phyloP scores from a whole-genome alignment of 192 early-diverging fungal genomes.

The Martensiomyces pterosporus region DNA sequence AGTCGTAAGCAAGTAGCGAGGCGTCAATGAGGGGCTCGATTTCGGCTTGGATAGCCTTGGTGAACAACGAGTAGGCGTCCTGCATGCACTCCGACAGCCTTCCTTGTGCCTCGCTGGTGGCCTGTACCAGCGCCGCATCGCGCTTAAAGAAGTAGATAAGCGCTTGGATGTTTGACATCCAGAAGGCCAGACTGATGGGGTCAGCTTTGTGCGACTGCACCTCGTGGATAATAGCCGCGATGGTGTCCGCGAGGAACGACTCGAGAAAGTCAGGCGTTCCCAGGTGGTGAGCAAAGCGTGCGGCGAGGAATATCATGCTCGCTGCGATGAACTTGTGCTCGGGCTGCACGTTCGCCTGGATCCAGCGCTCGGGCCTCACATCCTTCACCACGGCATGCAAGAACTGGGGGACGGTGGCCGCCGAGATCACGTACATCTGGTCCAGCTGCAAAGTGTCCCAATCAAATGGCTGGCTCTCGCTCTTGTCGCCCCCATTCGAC shows the following conservation, averaged over 20 bases:
- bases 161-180: slow-evolving; percentile 81
- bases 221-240: slow-evolving; percentile 55
- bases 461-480: slow-evolving; percentile 52
- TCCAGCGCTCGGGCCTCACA: slow-evolving; percentile 59
- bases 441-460: slow-evolving; percentile 80
- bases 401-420: slow-evolving; percentile 64
- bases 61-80: slow-evolving; percentile 63
- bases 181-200: slow-evolving; percentile 65
- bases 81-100: slow-evolving; percentile 77
- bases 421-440: slow-evolving; percentile 96
- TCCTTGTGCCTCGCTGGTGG: slow-evolving; percentile 70
- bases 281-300: slow-evolving; percentile 84
- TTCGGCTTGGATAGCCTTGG: slow-evolving; percentile 59
- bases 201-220: slow-evolving; percentile 52
- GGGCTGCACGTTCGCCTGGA: slow-evolving; percentile 15
- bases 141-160: slow-evolving; percentile 85
- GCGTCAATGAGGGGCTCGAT: slow-evolving; percentile 64
- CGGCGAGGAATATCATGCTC: slow-evolving; percentile 82
- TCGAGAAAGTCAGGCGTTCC: slow-evolving; percentile 69
- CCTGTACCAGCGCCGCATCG: slow-evolving; percentile 68
- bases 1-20: slow-evolving; percentile 65
- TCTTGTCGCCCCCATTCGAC: slow-evolving; percentile 35
- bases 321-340: slow-evolving; percentile 70
- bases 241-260: slow-evolving; percentile 57
- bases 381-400: slow-evolving; percentile 67